Evolutionary conservation across 1,284 basidiomycete genomes (phyloP).

Genomic region (Irpex sp.): DNA sequence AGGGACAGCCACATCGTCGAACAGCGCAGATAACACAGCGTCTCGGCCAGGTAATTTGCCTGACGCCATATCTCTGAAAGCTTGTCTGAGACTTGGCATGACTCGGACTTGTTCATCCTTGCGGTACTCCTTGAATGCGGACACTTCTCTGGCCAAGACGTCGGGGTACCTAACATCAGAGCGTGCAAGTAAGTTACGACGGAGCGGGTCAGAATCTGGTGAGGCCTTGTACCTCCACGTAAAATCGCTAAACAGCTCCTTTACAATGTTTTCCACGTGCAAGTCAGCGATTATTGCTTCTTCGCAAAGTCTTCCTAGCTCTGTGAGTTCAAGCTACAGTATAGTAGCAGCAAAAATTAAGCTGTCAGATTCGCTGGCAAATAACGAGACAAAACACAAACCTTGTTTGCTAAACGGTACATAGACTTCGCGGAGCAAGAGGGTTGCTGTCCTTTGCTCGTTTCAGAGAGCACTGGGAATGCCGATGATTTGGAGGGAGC

Average conservation of each 20-base stretch:
- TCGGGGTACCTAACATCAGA: background rate
- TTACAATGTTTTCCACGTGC: slow-evolving; percentile 13
- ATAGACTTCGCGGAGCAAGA: slow-evolving; percentile 14
- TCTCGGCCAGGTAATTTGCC: background rate
- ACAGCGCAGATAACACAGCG: background rate
- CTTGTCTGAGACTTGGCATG: background rate
- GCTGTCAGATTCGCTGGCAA: background rate
- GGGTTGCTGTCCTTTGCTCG: background rate
- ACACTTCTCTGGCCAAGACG: background rate
- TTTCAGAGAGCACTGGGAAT: too few relatives aligned
- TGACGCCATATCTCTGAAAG: background rate
- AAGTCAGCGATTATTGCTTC: slow-evolving; percentile 4
- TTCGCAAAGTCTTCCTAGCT: slow-evolving; percentile 4
- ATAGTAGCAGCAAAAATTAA: too few relatives aligned
- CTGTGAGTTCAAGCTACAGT: slow-evolving; percentile 8
- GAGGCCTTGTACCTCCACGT: slow-evolving; percentile 12
- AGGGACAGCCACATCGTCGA: background rate
- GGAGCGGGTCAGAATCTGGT: background rate
- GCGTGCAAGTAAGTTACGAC: background rate
- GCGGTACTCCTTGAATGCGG: background rate
- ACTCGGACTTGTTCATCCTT: background rate
- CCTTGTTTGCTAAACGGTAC: slow-evolving; percentile 15
- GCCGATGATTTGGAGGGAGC: background rate
- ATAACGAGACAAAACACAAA: background rate
- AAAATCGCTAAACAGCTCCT: slow-evolving; percentile 17